Base-by-base conservation (phyloP, 2,329 filamentous ascomycete species). In the Cryphonectria radicalis region DNA sequence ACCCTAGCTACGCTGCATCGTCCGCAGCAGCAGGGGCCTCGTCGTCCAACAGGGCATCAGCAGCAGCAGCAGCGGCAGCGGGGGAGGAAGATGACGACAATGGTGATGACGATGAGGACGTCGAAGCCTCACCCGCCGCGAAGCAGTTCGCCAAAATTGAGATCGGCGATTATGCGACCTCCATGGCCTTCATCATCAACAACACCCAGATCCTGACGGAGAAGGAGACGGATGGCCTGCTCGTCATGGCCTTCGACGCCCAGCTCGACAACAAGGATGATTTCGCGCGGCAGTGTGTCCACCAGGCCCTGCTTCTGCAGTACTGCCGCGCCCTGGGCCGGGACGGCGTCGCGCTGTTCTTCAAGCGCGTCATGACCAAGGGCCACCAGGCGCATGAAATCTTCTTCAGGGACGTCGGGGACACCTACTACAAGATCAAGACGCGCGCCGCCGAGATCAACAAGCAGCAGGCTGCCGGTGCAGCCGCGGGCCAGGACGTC, bases 321-420 rank as follows among this genome's bases (percentile, higher is more conserved):
- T 99, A 99, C 84, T 99, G 96, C 83, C 90, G 95, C 13, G 92
- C 94, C 59, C 87, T 99, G 8, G 95, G 95, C 73, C 90, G 89
- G 74, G 94, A 98, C 77, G 95, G 95, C 32, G 94, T 98, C 11
- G 88, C 90, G 7, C 83, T 98, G 42, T 99, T 99, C 86, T 99
- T 99, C 88, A 97, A 96, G 83, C 92, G 95, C 71, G 95, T 99
- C 80, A 96, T 93, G 32, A 97, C 93, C 4, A 90, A 90, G 76
- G 93, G 92, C 43, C 95, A 99, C 82, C 92, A 97, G 82, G 97
- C 96, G 8, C 91, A 93, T 77, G 94, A 93, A 62, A 88, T 98
- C 62, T 99, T 99, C 85, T 90, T 89, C 79, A 95, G 97, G 81
- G 96, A 99, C 79, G 95, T 99, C 62, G 92, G 94, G 77, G 90